Evolutionary conservation across 1,284 basidiomycete genomes (phyloP).

Genomic region (Ganoderma lingzhi): DNA sequence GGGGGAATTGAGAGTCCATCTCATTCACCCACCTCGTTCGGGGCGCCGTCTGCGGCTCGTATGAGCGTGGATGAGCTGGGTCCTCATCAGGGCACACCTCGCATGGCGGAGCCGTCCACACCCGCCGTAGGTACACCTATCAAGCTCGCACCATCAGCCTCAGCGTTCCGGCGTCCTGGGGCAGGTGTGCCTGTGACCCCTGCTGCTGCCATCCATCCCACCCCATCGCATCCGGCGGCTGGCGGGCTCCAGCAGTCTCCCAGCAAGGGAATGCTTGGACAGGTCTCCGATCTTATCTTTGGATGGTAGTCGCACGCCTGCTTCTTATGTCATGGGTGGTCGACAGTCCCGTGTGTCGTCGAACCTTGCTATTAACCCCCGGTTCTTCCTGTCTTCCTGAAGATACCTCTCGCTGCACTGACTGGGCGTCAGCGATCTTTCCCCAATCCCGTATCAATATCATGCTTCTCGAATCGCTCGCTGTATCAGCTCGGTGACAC

Average conservation of each 20-base stretch:
- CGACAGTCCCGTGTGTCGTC: not conserved
- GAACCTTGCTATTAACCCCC: not conserved
- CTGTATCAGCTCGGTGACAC: not conserved
- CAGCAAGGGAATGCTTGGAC: slow-evolving; percentile 69
- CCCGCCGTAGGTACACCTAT: slow-evolving; percentile 60
- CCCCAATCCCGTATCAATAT: not conserved
- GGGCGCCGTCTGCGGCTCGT: slow-evolving; percentile 25
- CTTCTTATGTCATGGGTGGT: slow-evolving; percentile 30
- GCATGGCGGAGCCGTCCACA: slow-evolving; percentile 29
- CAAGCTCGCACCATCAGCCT: slow-evolving; percentile 70
- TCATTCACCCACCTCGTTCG: slow-evolving; percentile 33
- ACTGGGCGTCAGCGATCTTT: not conserved
- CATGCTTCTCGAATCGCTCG: not conserved
- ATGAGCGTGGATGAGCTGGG: slow-evolving; percentile 35
- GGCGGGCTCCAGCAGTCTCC: slow-evolving; percentile 43
- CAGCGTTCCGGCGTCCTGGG: slow-evolving; percentile 65
- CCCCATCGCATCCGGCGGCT: slow-evolving; percentile 8
- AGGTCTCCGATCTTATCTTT: slow-evolving; percentile 80
- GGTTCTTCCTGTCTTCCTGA: not conserved
- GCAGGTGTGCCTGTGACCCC: slow-evolving; percentile 33
- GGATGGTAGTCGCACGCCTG: slow-evolving; percentile 60
- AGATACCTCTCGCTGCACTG: not conserved
- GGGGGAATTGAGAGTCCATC: slow-evolving; percentile 40
- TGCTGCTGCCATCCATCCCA: slow-evolving; percentile 12
- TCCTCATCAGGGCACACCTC: slow-evolving; percentile 32